phyloP scores from a whole-genome alignment of 2,329 filamentous ascomycete species.

The Saccharata proteae region DNA sequence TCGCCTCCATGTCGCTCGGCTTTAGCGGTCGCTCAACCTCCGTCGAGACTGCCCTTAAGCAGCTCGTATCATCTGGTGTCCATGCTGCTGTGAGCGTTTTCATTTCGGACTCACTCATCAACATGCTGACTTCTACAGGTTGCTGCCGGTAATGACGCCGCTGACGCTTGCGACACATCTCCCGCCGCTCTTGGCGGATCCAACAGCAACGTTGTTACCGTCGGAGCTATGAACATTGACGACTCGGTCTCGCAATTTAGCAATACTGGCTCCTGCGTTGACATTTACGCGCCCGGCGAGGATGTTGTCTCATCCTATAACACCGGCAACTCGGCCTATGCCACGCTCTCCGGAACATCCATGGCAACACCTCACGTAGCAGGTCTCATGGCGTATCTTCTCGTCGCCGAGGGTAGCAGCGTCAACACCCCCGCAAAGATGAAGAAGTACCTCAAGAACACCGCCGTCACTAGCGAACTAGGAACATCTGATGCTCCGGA shows the following conservation, averaged over 20 bases:
- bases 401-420: slow-evolving; percentile 19
- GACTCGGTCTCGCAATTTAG: slow-evolving; percentile 22
- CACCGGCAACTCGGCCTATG: slow-evolving; percentile 22
- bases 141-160: slow-evolving; percentile 22
- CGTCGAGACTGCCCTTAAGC: slow-evolving; percentile 1
- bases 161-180: slow-evolving; percentile 16
- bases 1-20: slow-evolving; percentile 29
- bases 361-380: slow-evolving; percentile 55
- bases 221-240: slow-evolving; percentile 22
- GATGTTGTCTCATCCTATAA: slow-evolving; percentile 30
- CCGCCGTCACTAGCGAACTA: not conserved
- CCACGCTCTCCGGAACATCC: slow-evolving; percentile 42
- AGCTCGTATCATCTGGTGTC: slow-evolving; percentile 1
- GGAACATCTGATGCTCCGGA: not conserved
- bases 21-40: slow-evolving; percentile 12
- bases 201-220: slow-evolving; percentile 24
- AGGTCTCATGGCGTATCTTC: slow-evolving; percentile 53
- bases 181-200: slow-evolving; percentile 16
- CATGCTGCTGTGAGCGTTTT: slow-evolving; percentile 8
- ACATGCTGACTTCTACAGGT: slow-evolving; percentile 12
- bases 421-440: slow-evolving; percentile 29
- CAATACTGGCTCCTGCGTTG: slow-evolving; percentile 23
- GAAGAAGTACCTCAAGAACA: slow-evolving; percentile 27
- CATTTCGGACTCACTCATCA: not conserved
- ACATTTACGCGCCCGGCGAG: slow-evolving; percentile 25